Conservation (phyloP, 148 eudicot genomes). For the Talinum fruticosum region DNA sequence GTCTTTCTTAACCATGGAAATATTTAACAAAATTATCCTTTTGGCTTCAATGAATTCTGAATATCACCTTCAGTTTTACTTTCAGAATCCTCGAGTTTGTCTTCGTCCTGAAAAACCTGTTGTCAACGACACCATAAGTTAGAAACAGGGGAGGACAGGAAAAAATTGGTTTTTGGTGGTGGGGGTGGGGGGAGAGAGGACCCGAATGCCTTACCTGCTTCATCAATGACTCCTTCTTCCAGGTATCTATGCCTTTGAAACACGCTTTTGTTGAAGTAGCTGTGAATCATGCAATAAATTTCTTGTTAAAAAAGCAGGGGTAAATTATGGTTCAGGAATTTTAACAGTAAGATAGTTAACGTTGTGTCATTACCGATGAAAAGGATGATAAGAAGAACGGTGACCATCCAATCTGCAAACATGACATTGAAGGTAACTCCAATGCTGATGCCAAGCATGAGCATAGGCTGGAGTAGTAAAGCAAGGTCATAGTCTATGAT, state of each 20-base stretch:
- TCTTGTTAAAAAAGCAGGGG: neutral
- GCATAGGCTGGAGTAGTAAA: slow-evolving; percentile 68
- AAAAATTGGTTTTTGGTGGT: no score
- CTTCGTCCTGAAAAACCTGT: slow-evolving; percentile 34
- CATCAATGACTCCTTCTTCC: slow-evolving; percentile 56
- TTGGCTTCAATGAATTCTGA: neutral
- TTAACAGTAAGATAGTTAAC: neutral
- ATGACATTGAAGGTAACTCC: slow-evolving; percentile 65
- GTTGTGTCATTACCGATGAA: slow-evolving; percentile 38
- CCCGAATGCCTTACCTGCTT: slow-evolving; percentile 35
- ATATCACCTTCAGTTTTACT: slow-evolving; percentile 33
- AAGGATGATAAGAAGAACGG: slow-evolving; percentile 58
- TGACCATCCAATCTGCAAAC: slow-evolving; percentile 80
- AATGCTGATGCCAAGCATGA: slow-evolving; percentile 67
- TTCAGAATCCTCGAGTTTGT: slow-evolving; percentile 26
- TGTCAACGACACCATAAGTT: neutral
- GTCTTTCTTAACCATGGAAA: neutral
- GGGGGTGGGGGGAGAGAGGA: no score
- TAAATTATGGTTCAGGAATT: neutral
- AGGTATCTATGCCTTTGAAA: slow-evolving; percentile 51
- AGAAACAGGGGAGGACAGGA: neutral
- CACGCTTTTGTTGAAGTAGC: slow-evolving; percentile 58
- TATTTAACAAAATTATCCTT: neutral
- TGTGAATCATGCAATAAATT: slow-evolving; percentile 15
- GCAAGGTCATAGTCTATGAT: slow-evolving; percentile 68